These are phyloP conservation scores for Eleusine coracana DNA, from an alignment of 176 grass and related monocot genomes.

Conservation along the genomic window DNA sequence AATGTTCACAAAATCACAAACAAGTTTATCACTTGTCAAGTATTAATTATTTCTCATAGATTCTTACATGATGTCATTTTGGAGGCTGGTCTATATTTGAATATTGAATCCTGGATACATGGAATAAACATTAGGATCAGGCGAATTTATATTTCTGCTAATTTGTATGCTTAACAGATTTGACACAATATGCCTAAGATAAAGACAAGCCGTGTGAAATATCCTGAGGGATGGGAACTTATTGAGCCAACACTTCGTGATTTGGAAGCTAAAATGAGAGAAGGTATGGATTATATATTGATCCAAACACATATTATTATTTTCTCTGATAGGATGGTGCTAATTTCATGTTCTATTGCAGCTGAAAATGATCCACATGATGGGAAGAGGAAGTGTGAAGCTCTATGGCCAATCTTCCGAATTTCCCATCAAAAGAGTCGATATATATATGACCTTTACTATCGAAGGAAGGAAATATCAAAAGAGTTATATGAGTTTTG, in stretches of 20 bases:
- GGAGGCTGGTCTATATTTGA: neutral
- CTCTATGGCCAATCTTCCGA: conserved; percentile 81
- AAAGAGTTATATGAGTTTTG: conserved; percentile 87
- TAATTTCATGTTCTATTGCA: conserved; percentile 37
- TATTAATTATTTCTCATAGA: neutral
- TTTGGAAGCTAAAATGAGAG: conserved; percentile 94
- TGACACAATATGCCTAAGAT: conserved; percentile 77
- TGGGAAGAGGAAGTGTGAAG: conserved; percentile 91
- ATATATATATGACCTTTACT: conserved; percentile 91
- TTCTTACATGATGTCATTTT: neutral
- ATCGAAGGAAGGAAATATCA: conserved; percentile 86
- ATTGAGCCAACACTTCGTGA: conserved; percentile 90
- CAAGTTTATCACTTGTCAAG: neutral
- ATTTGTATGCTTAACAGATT: conserved; percentile 9
- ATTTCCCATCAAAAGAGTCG: conserved; percentile 90
- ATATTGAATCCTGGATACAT: neutral
- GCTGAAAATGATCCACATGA: conserved; percentile 95
- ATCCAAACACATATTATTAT: neutral
- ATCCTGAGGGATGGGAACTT: conserved; percentile 98
- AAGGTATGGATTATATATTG: conserved; percentile 47
- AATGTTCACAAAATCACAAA: conserved; percentile 10
- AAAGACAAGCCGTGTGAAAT: conserved; percentile 92
- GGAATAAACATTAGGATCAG: neutral
- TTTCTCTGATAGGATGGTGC: conserved; percentile 8
- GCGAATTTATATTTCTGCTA: neutral